Evolutionary conservation across 2,329 filamentous ascomycete species (phyloP), one percentile per base, ranked within the genome.

Genomic region (Alternaria atra): DNA sequence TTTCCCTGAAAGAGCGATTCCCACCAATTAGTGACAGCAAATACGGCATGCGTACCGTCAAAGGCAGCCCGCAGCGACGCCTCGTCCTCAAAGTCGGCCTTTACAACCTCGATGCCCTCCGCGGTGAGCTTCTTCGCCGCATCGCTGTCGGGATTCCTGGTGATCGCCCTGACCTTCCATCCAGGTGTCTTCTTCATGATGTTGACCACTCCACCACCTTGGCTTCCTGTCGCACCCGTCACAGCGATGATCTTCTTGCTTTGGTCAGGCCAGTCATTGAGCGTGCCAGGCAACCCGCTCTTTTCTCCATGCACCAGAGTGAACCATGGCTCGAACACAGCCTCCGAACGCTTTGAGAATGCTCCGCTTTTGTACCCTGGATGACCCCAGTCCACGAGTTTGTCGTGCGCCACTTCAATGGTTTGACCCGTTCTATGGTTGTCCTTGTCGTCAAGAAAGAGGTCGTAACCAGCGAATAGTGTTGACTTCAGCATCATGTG

Each of bases 241-340:
- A 75, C 70, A 13, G 67, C 73, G 12, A 75, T 68, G 25, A 62
- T 69, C 46, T 71, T 72, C 2, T 27, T 39, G 5, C 59, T 61
- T n/a, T 42, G 58, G 12, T 60, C 50, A 20, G 80, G 50, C 61
- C 69, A 67, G 74, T 76, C 13, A 15, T 53, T 46, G 3, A 72
- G 15, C 1, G 81, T 77, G 58, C 79, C 79, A 6, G 78, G 73
- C n/a, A 84, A 70, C 0, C 67, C 72, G 8, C 80, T 83, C 12
- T 67, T 61, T 60, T 84, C 81, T 9, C 80, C 79, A 66, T 84
- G 82, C 56, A 81, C 72, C 63, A 77, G 70, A 46, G 74, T 73
- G 58, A 84, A 84, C 48, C 83, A 70, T 8, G 82, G 82, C 51
- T 84, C 83, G 77, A 81, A 84, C 1, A 84, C 81, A 1, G 79